A percentile compares a stretch with the other conserved stretches of the same genome.
Evolutionary conservation across 352 stramenopile species (phyloP).

Genomic region (Globisporangium paroecandrum): DNA sequence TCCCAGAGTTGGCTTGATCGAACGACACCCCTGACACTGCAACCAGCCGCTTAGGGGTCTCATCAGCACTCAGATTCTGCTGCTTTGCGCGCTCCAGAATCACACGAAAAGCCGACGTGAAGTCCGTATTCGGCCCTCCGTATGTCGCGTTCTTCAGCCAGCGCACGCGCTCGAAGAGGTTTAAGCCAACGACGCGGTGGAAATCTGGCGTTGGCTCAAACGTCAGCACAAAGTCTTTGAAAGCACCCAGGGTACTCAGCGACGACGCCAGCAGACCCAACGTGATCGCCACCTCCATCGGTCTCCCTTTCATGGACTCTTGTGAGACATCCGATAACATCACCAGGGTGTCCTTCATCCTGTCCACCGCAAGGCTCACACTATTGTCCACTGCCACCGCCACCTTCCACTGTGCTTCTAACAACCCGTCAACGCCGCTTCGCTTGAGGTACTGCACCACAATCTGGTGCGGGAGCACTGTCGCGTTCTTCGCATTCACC

Average conservation of each 20-base stretch:
- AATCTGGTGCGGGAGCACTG: constrained; percentile 36
- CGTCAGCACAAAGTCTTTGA: neutral
- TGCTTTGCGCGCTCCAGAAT: neutral
- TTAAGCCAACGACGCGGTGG: neutral
- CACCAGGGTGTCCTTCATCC: neutral
- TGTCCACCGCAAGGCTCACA: neutral
- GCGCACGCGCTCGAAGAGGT: neutral
- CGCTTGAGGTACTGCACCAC: constrained; percentile 29
- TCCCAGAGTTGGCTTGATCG: constrained; percentile 33
- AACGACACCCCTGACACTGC: constrained; percentile 28
- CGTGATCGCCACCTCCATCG: neutral
- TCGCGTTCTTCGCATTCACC: constrained; percentile 29
- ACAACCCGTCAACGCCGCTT: constrained; percentile 21
- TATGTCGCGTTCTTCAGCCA: neutral
- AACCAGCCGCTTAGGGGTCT: neutral
- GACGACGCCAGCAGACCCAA: neutral
- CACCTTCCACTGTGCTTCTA: constrained; percentile 46
- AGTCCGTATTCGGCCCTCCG: too few relatives aligned
- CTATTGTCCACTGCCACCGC: constrained; percentile 10
- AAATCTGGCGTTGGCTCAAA: neutral
- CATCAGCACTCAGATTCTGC: neutral
- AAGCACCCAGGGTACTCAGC: neutral
- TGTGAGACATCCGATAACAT: neutral
- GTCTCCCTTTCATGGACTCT: neutral
- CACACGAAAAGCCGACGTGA: neutral